These are phyloP conservation scores for Amborella trichopoda DNA, from an alignment of 164 flowering plant species.

Conservation along the genomic window DNA sequence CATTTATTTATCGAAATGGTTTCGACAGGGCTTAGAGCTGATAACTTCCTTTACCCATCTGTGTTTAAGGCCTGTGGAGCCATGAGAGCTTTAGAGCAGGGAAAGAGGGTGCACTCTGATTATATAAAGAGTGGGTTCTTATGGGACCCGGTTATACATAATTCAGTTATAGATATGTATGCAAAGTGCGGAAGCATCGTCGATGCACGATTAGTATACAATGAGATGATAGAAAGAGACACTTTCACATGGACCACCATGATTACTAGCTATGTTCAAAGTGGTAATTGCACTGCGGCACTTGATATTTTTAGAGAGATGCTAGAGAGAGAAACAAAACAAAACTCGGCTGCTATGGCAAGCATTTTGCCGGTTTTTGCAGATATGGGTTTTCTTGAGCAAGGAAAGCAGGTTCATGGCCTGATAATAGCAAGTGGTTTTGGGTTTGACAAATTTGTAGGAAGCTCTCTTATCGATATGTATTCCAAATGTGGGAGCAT, in stretches of 20 bases:
- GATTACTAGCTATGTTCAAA: slow-evolving; percentile 16
- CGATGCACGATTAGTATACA: slow-evolving; percentile 14
- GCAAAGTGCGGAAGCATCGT: slow-evolving; percentile 14
- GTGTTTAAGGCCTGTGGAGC: slow-evolving; percentile 20
- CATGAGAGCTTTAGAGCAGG: slow-evolving; percentile 9
- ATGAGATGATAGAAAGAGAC: slow-evolving; percentile 13
- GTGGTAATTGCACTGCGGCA: slow-evolving; percentile 9
- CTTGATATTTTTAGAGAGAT: slow-evolving; percentile 14
- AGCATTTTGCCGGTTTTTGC: slow-evolving; percentile 20
- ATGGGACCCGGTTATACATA: slow-evolving; percentile 19
- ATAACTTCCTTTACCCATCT: slow-evolving; percentile 19
- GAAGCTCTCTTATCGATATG: slow-evolving; percentile 16
- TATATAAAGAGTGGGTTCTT: slow-evolving; percentile 11
- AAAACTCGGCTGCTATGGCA: slow-evolving; percentile 14
- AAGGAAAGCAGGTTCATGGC: slow-evolving; percentile 21
- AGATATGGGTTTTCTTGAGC: slow-evolving; percentile 10
- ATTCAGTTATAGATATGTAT: slow-evolving; percentile 25
- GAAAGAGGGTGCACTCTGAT: slow-evolving; percentile 13
- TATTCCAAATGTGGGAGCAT: slow-evolving; percentile 18
- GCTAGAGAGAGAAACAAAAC: slow-evolving; percentile 11
- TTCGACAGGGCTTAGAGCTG: slow-evolving; percentile 10
- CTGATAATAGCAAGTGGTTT: slow-evolving; percentile 10
- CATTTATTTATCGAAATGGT: slow-evolving; percentile 10
- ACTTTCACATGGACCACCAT: slow-evolving; percentile 19
- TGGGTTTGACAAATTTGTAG: slow-evolving; percentile 15